Conservation (phyloP, 2,329 filamentous ascomycete genomes). For the Neonectria punicea region DNA sequence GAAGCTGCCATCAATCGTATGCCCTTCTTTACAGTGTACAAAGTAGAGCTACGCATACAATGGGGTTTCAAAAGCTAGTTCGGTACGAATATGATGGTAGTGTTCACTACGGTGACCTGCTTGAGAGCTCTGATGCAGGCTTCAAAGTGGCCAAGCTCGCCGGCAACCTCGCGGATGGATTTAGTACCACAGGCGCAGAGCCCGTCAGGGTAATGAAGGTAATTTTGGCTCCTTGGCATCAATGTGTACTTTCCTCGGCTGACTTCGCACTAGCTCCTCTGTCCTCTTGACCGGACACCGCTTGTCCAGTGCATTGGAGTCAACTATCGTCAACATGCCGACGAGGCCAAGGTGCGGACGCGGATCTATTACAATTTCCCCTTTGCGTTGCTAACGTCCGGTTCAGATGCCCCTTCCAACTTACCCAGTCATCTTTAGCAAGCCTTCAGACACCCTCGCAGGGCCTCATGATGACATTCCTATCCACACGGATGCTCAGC, state of each 20-base stretch:
- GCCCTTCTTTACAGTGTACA: not conserved
- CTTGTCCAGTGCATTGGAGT: slow-evolving; percentile 8
- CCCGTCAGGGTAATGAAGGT: not conserved
- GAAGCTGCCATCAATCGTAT: not conserved
- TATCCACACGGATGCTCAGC: slow-evolving; percentile 5
- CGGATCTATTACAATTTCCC: not conserved
- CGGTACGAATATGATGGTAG: not conserved
- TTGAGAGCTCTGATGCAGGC: not conserved
- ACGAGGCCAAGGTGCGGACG: slow-evolving; percentile 4
- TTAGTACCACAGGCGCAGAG: not conserved
- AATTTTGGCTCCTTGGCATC: not conserved
- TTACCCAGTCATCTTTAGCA: slow-evolving; percentile 15
- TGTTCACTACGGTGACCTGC: not conserved
- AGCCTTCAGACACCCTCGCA: slow-evolving; percentile 4
- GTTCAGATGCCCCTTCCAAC: slow-evolving; percentile 3
- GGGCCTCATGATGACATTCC: slow-evolving; percentile 12
- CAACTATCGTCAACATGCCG: slow-evolving; percentile 13
- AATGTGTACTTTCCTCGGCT: not conserved
- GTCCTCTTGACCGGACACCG: not conserved
- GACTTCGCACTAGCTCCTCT: slow-evolving; percentile 1
- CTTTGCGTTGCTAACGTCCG: not conserved
- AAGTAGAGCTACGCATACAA: not conserved
- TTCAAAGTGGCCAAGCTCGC: not conserved
- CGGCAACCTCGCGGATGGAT: not conserved
- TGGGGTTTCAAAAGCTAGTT: not conserved